These are phyloP conservation scores for Mayamaea pseudoterrestris DNA, from an alignment of 108 stramenopile species.

Conservation along the genomic window DNA sequence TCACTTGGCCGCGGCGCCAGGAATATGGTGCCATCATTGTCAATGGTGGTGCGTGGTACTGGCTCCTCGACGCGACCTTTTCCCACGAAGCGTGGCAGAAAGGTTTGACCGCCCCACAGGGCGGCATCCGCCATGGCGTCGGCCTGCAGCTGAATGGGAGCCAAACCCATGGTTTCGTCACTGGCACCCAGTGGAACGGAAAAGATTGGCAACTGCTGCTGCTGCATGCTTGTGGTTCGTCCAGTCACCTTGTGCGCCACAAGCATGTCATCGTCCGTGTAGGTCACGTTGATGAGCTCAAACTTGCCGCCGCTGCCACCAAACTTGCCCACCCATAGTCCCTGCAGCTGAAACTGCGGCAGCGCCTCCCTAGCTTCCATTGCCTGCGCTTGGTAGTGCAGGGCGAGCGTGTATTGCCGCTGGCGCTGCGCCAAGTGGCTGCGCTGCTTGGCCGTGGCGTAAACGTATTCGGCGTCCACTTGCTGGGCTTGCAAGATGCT, in stretches of 20 bases:
- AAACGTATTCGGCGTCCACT: constrained; percentile 62
- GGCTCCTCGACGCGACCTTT: constrained; percentile 54
- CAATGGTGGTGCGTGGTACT: constrained; percentile 31
- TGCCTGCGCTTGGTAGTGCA: constrained; percentile 21
- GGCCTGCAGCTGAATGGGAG: constrained; percentile 54
- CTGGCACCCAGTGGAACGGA: constrained; percentile 53
- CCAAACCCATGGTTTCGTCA: constrained; percentile 10
- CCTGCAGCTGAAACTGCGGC: constrained; percentile 65
- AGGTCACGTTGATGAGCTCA: constrained; percentile 79
- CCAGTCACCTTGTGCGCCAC: constrained; percentile 68
- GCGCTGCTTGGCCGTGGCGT: constrained; percentile 31
- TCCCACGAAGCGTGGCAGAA: constrained; percentile 42
- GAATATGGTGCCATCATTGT: too few species aligned
- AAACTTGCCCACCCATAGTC: constrained; percentile 72
- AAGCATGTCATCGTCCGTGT: constrained; percentile 35
- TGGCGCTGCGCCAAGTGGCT: constrained; percentile 20
- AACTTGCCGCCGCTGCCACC: constrained; percentile 63
- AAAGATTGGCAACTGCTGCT: too few species aligned
- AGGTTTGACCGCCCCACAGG: constrained; percentile 68
- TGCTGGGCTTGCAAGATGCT: constrained; percentile 30
- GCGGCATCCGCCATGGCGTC: constrained; percentile 34
- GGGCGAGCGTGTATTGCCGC: constrained; percentile 15
- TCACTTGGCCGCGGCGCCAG: too few species aligned
- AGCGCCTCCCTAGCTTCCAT: constrained; percentile 30
- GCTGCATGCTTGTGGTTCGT: too few species aligned